Percentiles rank a stretch among this genome's conserved stretches.
phyloP scores from a whole-genome alignment of 2,329 filamentous ascomycete species.

The Neocucurbitaria cava region DNA sequence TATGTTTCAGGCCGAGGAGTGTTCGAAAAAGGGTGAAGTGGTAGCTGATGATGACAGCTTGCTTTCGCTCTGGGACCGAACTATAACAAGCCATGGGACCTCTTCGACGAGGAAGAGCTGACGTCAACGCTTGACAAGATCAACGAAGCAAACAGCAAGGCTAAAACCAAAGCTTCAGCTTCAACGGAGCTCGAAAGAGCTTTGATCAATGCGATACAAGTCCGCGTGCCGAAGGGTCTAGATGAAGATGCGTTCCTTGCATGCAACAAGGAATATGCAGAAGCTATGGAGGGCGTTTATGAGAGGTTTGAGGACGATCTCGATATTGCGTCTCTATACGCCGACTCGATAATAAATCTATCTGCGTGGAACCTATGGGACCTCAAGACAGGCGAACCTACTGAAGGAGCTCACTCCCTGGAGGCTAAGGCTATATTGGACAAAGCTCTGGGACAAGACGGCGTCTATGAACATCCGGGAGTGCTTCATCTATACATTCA shows the following conservation, averaged over 20 bases:
- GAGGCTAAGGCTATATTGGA: slow-evolving; percentile 68
- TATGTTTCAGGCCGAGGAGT: slow-evolving; percentile 21
- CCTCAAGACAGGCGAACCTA: slow-evolving; percentile 63
- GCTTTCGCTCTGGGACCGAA: slow-evolving; percentile 78
- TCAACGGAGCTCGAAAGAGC: slow-evolving; percentile 64
- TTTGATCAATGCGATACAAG: slow-evolving; percentile 66
- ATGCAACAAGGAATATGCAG: slow-evolving; percentile 66
- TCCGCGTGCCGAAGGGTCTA: slow-evolving; percentile 51
- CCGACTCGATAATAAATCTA: slow-evolving; percentile 70
- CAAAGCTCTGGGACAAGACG: slow-evolving; percentile 59
- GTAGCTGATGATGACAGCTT: slow-evolving; percentile 46
- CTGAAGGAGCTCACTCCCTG: slow-evolving; percentile 61
- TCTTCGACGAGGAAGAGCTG: slow-evolving; percentile 70
- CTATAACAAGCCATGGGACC: slow-evolving; percentile 79
- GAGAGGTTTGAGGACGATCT: slow-evolving; percentile 61
- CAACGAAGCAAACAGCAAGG: slow-evolving; percentile 55
- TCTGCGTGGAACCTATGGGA: slow-evolving; percentile 72
- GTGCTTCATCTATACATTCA: slow-evolving; percentile 79
- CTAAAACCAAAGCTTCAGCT: slow-evolving; percentile 46
- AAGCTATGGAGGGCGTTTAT: slow-evolving; percentile 67
- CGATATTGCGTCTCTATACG: slow-evolving; percentile 69
- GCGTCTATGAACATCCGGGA: slow-evolving; percentile 67
- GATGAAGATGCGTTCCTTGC: slow-evolving; percentile 57
- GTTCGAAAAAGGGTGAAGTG: background rate
- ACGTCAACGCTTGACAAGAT: slow-evolving; percentile 58